phyloP scores from a whole-genome alignment of 1,284 basidiomycete species.

The Jaminaea rosea region DNA sequence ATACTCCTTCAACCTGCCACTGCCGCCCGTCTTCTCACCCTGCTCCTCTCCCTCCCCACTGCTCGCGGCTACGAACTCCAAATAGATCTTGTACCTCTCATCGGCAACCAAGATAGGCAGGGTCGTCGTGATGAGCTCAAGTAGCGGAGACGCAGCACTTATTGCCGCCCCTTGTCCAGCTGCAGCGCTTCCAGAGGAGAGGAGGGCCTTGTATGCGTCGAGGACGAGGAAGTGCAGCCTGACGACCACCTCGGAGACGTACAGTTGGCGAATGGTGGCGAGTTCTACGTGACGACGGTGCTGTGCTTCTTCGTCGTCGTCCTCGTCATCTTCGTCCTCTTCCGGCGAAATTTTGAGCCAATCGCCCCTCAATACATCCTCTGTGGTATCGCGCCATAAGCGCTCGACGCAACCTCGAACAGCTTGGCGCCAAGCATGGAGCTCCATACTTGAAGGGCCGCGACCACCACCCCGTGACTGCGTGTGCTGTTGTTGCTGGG shows the following conservation, averaged over 20 bases:
- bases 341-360: constrained; percentile 42
- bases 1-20: too few relatives aligned
- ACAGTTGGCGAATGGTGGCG: constrained; percentile 71
- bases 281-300: constrained; percentile 63
- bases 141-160: too few relatives aligned
- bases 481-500: too few relatives aligned
- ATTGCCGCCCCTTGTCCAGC: too few relatives aligned
- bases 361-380: constrained; percentile 50
- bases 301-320: constrained; percentile 49
- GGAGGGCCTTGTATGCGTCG: constrained; percentile 59
- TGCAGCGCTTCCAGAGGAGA: too few relatives aligned
- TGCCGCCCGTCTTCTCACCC: too few relatives aligned
- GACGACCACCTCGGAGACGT: constrained; percentile 81
- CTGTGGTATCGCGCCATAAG: constrained; percentile 36
- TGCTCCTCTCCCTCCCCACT: too few relatives aligned
- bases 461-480: too few relatives aligned
- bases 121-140: constrained; percentile 50
- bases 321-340: background rate
- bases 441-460: background rate
- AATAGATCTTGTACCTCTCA: constrained; percentile 74
- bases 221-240: constrained; percentile 69
- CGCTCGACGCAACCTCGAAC: constrained; percentile 24
- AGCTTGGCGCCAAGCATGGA: background rate
- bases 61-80: constrained; percentile 85
- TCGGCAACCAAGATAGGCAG: constrained; percentile 79